Percentiles rank a stretch among this genome's conserved stretches.
Conservation (phyloP, 306 rosid species). For the Vicia faba region DNA sequence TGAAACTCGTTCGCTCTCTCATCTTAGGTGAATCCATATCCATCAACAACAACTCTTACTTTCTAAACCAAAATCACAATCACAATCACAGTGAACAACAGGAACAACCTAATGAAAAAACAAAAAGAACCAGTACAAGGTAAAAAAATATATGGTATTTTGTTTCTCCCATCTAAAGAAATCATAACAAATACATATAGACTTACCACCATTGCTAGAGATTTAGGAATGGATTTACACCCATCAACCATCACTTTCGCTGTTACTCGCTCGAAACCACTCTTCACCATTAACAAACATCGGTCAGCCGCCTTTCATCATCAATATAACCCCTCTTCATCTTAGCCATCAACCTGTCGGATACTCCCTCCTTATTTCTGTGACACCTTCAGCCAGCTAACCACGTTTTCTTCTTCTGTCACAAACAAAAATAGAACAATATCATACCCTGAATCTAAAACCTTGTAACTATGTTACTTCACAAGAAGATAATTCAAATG, state of each 20-base stretch:
- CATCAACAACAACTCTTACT: conserved; percentile 50
- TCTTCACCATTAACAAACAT: too few relatives aligned
- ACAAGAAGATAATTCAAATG: conserved; percentile 41
- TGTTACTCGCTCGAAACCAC: too few relatives aligned
- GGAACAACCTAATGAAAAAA: neutral
- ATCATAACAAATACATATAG: conserved; percentile 53
- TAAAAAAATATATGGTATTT: conserved; percentile 46
- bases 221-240: conserved; percentile 59
- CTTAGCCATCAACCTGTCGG: too few relatives aligned
- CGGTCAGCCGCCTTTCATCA: too few relatives aligned
- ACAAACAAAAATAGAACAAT: too few relatives aligned
- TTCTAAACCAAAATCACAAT: conserved; percentile 28
- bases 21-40: conserved; percentile 58
- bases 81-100: neutral
- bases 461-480: conserved; percentile 26
- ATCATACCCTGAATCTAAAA: too few relatives aligned
- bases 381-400: too few relatives aligned
- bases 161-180: conserved; percentile 63
- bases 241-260: conserved; percentile 73
- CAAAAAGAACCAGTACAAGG: conserved; percentile 30
- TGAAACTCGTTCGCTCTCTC: conserved; percentile 69
- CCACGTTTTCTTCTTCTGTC: too few relatives aligned
- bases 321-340: too few relatives aligned
- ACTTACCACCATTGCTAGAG: conserved; percentile 64
- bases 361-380: too few relatives aligned